phyloP scores from a whole-genome alignment of 23 red algal genomes.

The Gracilaria domingensis region DNA sequence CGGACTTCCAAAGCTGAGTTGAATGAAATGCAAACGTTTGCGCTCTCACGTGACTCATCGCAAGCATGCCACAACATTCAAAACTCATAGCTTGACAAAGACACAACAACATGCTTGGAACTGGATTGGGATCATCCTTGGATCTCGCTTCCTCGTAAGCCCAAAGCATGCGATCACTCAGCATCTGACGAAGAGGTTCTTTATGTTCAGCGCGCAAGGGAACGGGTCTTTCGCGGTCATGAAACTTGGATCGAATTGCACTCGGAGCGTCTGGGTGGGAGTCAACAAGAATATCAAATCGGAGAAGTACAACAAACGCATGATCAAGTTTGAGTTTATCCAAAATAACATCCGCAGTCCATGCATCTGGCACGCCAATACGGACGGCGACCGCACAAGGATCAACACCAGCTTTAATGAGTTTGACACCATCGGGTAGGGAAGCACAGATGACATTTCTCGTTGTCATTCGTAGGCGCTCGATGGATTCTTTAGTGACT shows the following conservation, averaged over 20 bases:
- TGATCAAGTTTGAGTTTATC: conserved; percentile 57
- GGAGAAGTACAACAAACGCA: conserved; percentile 59
- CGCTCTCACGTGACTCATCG: conserved; percentile 52
- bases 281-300: conserved; percentile 55
- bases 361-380: conserved; percentile 57
- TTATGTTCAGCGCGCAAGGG: conserved; percentile 44
- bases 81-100: conserved; percentile 57
- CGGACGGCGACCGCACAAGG: conserved; percentile 60
- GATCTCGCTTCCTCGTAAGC: conserved; percentile 11
- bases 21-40: conserved; percentile 39
- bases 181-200: conserved; percentile 64
- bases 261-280: conserved; percentile 61
- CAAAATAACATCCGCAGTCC: conserved; percentile 69
- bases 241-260: conserved; percentile 14
- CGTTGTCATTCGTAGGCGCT: conserved; percentile 44
- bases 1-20: conserved; percentile 22
- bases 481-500: conserved; percentile 49
- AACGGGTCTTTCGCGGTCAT: conserved; percentile 37
- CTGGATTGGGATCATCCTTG: conserved; percentile 19
- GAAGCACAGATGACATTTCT: conserved; percentile 35
- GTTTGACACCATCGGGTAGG: conserved; percentile 51
- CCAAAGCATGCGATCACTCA: conserved; percentile 58
- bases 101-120: conserved; percentile 41
- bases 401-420: conserved; percentile 44
- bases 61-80: conserved; percentile 57